phyloP scores from a whole-genome alignment of 2,329 filamentous ascomycete species.

The Penicillium thymicola region DNA sequence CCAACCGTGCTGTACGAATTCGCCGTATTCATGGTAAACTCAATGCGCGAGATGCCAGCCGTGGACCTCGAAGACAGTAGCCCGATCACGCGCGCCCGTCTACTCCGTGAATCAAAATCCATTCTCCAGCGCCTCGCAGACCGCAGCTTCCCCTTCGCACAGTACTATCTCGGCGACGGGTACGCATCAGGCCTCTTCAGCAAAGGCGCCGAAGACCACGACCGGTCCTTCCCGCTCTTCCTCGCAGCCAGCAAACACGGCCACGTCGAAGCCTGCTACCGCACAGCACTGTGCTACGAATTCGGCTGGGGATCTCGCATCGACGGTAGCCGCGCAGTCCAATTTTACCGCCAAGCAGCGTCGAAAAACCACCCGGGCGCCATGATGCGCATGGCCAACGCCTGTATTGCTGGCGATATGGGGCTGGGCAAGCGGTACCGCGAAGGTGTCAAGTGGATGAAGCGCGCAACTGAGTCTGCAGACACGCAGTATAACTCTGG shows the following conservation, averaged over 20 bases:
- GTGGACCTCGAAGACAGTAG: conserved; percentile 38
- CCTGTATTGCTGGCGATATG: conserved; percentile 84
- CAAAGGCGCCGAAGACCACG: conserved; percentile 89
- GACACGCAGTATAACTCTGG: conserved; percentile 90
- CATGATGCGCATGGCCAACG: conserved; percentile 86
- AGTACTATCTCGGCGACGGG: conserved; percentile 95
- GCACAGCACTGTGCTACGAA: conserved; percentile 91
- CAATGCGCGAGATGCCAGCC: conserved; percentile 73
- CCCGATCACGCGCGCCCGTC: conserved; percentile 56
- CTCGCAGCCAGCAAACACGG: conserved; percentile 93
- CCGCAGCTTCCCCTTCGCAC: conserved; percentile 89
- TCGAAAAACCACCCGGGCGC: conserved; percentile 94
- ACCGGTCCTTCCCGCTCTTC: conserved; percentile 88
- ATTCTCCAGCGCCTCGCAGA: conserved; percentile 85
- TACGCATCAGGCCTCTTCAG: conserved; percentile 92
- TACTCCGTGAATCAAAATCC: conserved; percentile 81
- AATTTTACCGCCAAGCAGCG: conserved; percentile 86
- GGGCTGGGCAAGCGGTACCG: conserved; percentile 78
- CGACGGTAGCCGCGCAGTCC: conserved; percentile 85
- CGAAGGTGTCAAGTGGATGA: conserved; percentile 95
- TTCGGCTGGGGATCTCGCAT: conserved; percentile 95
- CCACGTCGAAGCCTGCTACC: conserved; percentile 92
- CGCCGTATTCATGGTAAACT: conserved; percentile 87
- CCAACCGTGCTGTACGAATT: conserved; percentile 91
- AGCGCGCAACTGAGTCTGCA: conserved; percentile 83